Evolutionary conservation across 345 rosid genomes (phyloP).

Genomic region (Pseudoturritis turrita): DNA sequence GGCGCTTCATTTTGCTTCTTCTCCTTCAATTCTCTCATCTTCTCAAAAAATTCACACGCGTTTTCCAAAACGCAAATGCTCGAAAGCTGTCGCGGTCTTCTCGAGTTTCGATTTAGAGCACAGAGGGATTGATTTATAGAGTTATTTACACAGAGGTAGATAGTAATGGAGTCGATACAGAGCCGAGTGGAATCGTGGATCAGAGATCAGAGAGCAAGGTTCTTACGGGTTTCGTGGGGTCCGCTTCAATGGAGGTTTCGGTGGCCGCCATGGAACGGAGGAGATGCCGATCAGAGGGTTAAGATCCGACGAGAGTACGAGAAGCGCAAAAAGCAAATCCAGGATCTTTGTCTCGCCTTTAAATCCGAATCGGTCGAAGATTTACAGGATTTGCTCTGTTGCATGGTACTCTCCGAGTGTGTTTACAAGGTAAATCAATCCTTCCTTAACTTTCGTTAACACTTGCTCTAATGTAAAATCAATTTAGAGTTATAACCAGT

Average conservation of each 20-base stretch:
- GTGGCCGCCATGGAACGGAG: slow-evolving; percentile 77
- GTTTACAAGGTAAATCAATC: slow-evolving; percentile 68
- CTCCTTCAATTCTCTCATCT: slow-evolving; percentile 1
- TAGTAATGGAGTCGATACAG: slow-evolving; percentile 49
- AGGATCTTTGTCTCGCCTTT: slow-evolving; percentile 69
- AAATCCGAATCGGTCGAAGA: slow-evolving; percentile 83
- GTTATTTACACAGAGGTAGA: neutral
- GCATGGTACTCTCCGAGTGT: slow-evolving; percentile 96
- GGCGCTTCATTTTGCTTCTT: neutral
- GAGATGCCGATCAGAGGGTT: slow-evolving; percentile 49
- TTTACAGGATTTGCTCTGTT: slow-evolving; percentile 85
- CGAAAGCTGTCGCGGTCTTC: neutral
- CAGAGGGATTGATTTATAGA: neutral
- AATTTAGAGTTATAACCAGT: neutral
- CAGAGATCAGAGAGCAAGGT: slow-evolving; percentile 74
- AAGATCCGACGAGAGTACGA: slow-evolving; percentile 72
- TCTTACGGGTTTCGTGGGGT: slow-evolving; percentile 73
- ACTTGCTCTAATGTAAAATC: neutral
- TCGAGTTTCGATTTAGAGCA: slow-evolving; percentile 2
- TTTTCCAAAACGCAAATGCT: neutral
- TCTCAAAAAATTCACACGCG: neutral
- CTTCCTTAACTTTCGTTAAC: neutral
- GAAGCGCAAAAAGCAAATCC: slow-evolving; percentile 65
- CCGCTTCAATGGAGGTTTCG: slow-evolving; percentile 69
- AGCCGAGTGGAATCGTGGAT: slow-evolving; percentile 82